phyloP scores from a whole-genome alignment of 1,139 yeast species.

The Saccharomyces hybrid region DNA sequence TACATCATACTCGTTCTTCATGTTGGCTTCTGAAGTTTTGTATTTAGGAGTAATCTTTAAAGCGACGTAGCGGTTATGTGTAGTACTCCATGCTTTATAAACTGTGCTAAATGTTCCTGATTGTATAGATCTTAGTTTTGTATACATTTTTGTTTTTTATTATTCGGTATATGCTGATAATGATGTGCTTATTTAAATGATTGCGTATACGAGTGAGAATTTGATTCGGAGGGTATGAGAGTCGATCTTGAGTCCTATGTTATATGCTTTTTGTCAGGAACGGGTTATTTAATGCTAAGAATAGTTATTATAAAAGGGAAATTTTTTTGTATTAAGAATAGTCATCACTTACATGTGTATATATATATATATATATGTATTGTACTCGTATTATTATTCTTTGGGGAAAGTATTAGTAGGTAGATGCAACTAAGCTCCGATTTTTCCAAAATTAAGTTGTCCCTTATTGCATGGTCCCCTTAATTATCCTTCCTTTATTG shows the following conservation, averaged over 20 bases:
- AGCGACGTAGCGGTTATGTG: constrained; percentile 21
- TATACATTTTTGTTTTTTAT: constrained; percentile 11
- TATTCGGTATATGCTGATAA: background rate
- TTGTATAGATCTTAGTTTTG: constrained; percentile 16
- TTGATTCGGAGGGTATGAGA: background rate
- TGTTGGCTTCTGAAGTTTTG: constrained; percentile 11
- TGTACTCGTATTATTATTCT: background rate
- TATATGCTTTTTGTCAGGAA: background rate
- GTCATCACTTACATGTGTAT: background rate
- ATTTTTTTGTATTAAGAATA: background rate
- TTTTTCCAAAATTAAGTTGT: background rate
- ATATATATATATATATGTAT: background rate
- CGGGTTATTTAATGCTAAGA: background rate
- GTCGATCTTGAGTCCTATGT: background rate
- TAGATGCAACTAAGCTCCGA: background rate
- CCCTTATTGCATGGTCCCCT: background rate
- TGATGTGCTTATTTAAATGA: background rate
- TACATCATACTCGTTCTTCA: constrained; percentile 21
- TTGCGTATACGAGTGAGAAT: background rate
- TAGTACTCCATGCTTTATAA: constrained; percentile 17
- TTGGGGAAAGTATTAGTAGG: background rate
- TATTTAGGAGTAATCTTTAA: constrained; percentile 25
- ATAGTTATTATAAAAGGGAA: background rate
- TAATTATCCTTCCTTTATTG: background rate
- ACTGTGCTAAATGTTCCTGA: constrained; percentile 24